Base-by-base conservation (phyloP, 1,284 basidiomycete genomes). In the Malassezia dermatis region DNA sequence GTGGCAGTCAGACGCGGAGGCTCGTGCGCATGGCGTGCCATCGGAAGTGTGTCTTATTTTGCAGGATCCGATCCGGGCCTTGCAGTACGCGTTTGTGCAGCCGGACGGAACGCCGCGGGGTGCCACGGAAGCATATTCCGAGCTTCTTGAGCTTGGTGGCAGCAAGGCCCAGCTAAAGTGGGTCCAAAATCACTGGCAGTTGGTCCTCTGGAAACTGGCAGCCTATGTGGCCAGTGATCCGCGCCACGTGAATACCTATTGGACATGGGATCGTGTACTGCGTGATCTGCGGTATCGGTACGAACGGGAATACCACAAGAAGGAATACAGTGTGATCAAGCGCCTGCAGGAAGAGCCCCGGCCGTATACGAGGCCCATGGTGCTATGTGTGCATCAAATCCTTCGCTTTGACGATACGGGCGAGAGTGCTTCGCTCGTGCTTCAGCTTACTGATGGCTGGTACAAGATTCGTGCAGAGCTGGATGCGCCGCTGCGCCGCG, bases 371-470 rank as follows among this genome's bases (percentile, higher is more conserved):
- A 79, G 78, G 34, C 84, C 88, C 0, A 86, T 95, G 83, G 80
- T 91, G 0, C 80, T 98, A 0, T 87, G 86, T 65, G 80, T 98
- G 1, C 86, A 87, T 0, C 79, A 81, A 28, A 82, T 96, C 10
- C 31, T 76, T 77, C 51, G 54, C 34, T 49, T 59, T 17, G 47
- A 61, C 13, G 53, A 50, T 19, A 62, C 62, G 10, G 58, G 59
- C 10, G 56, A 78, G 79, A 1, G 71, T 59, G 21, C 47, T 7
- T 26, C 48, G n/a, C 52, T 46, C 6, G 30, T 57, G 79, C 76
- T 91, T 6, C 90, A 94, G 74, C 78, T 98, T 12, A 90, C 89
- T 0, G 94, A 98, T 69, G 93, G 93, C 8, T 98, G 93, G 94
- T 98, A 98, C 68, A 79, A 83, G 30, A 80, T 98, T 12, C 81